Percentiles rank a stretch among this genome's conserved stretches.
Conservation (phyloP, 495 filamentous ascomycete species). For the Aspergillus asperescens region DNA sequence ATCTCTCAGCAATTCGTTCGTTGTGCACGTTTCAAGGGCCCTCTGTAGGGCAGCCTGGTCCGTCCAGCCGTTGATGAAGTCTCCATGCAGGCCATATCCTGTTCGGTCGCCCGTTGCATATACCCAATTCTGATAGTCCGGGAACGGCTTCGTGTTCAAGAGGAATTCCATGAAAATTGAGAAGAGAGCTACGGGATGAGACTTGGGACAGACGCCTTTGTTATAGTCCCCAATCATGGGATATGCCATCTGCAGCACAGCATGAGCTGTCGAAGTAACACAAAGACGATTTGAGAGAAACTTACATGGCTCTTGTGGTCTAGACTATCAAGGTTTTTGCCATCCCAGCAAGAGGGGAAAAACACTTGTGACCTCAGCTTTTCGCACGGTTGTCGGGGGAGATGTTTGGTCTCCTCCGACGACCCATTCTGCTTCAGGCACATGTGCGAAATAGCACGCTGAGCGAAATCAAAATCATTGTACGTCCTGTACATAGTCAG, state of each 20-base stretch:
- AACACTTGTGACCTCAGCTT: constrained; percentile 46
- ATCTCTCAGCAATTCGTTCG: constrained; percentile 4
- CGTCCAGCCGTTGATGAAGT: constrained; percentile 25
- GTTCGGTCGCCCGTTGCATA: constrained; percentile 26
- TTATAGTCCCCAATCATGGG: constrained; percentile 26
- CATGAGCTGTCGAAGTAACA: background rate
- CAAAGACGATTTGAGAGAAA: background rate
- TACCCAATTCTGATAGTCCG: constrained; percentile 26
- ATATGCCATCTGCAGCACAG: constrained; percentile 22
- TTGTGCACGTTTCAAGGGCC: constrained; percentile 19
- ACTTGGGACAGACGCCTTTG: constrained; percentile 21
- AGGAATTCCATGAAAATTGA: constrained; percentile 67
- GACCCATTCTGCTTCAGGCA: constrained; percentile 18
- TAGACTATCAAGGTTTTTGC: constrained; percentile 47
- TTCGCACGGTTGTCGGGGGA: constrained; percentile 15
- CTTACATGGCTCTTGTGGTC: constrained; percentile 47
- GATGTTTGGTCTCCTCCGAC: constrained; percentile 21
- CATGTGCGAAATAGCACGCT: constrained; percentile 24
- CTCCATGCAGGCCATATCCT: constrained; percentile 27
- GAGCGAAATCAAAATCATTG: constrained; percentile 18
- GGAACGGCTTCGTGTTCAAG: constrained; percentile 55
- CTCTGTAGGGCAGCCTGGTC: constrained; percentile 16
- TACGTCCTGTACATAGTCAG: constrained; percentile 14
- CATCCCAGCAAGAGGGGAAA: constrained; percentile 56
- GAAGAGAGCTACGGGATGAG: constrained; percentile 55